Conservation (phyloP, 371 early-diverging fungal species). For the Umbelopsis sp. region DNA sequence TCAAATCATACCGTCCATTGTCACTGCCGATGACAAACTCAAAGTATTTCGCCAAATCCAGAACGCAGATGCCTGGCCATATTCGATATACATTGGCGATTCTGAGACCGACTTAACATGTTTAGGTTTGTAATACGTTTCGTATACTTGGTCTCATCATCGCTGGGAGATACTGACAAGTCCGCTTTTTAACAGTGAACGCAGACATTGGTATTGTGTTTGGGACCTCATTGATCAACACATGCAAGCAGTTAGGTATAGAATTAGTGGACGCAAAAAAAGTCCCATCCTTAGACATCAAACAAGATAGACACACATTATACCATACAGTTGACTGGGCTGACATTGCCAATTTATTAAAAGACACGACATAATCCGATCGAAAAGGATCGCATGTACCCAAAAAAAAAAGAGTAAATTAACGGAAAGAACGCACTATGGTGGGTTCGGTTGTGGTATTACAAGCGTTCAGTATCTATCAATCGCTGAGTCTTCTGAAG, state of each 20-base stretch:
- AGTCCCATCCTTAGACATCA: not conserved
- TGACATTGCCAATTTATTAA: not conserved
- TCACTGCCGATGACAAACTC: conserved; percentile 42
- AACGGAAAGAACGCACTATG: too few relatives aligned
- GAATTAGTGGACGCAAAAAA: not conserved
- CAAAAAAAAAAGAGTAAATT: not conserved
- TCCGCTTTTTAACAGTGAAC: conserved; percentile 31
- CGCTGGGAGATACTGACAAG: not conserved
- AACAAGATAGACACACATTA: not conserved
- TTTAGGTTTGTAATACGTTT: conserved; percentile 27
- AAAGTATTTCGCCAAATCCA: conserved; percentile 19
- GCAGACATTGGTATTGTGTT: conserved; percentile 56
- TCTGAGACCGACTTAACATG: conserved; percentile 43
- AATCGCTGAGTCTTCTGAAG: conserved; percentile 34
- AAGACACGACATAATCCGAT: not conserved
- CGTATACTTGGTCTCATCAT: not conserved
- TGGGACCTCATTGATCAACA: conserved; percentile 42
- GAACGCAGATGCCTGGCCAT: conserved; percentile 18
- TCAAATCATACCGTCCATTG: conserved; percentile 28
- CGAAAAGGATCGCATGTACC: not conserved
- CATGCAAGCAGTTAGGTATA: not conserved
- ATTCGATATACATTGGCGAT: conserved; percentile 41
- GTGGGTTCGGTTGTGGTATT: too few relatives aligned
- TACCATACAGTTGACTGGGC: conserved; percentile 5
- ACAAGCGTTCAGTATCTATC: conserved; percentile 16